Base-by-base conservation (phyloP, 2,329 filamentous ascomycete genomes). In the Venturiaceae sp. region DNA sequence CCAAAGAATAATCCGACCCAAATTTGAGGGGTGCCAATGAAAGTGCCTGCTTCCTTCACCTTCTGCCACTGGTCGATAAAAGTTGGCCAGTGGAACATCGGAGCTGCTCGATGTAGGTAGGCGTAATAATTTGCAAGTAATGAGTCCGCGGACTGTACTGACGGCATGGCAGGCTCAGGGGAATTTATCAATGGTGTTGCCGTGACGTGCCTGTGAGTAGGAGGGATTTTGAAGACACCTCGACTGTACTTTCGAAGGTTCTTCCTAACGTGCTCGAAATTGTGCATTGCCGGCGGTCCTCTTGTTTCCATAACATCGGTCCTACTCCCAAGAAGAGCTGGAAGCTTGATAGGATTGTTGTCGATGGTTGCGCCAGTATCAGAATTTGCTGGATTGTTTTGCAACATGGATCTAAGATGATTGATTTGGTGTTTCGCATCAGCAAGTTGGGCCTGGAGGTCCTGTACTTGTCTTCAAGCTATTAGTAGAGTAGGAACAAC, bases 381-480 rank as follows among this genome's bases (percentile, higher is more conserved):
- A 53, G 79, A 77, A 44, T 76, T 74, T 23, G 80, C 77, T 69
- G 23, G 71, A 63, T n/a, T 73, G 72, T 39, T 78, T 77, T 39
- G 66, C 46, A 90, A 74, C 66, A 85, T 82, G 32, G 86, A 84
- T 56, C 84, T 83, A 39, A 96, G 75, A 61, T 85, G 86, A 58
- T 78, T 80, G 66, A 96, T 92, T 70, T 96, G 88, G 60, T 90
- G 84, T 68, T 86, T 88, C 41, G 94, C 81, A 56, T 86, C 82
- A 52, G 87, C 83, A 66, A 96, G 83, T 72, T 96, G 92, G 72
- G 90, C 94, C 74, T 97, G 92, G 28, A 99, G 79, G 70, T 99
- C 94, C 73, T 97, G 94, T 13, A 97, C 89, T 77, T 96, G 94
- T 70, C 81, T 83, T 57, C 50, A 58, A 21, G 30, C 16, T 36